phyloP scores from a whole-genome alignment of 371 early-diverging fungal genomes.

The Lichtheimia corymbifera region DNA sequence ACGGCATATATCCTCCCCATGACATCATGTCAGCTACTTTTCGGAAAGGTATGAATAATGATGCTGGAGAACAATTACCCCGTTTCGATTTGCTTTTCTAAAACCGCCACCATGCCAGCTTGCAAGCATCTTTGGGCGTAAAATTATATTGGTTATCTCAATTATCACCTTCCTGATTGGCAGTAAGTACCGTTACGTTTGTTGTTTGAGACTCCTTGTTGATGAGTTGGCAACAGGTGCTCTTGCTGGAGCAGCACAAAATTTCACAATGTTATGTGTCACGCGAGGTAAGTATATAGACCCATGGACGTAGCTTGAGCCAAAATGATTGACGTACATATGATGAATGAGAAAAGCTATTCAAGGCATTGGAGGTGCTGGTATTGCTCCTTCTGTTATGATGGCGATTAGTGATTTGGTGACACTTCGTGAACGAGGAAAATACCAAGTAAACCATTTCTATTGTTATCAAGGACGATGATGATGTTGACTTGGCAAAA shows the following conservation, averaged over 20 bases:
- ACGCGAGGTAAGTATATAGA: constrained; percentile 8
- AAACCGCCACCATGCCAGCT: constrained; percentile 23
- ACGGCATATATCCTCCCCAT: constrained; percentile 40
- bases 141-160: constrained; percentile 13
- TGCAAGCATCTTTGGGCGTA: constrained; percentile 10
- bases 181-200: constrained; percentile 10
- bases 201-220: neutral
- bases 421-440: constrained; percentile 55
- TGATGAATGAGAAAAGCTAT: constrained; percentile 39
- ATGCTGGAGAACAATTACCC: neutral
- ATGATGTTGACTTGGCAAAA: too few relatives aligned
- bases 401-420: constrained; percentile 67
- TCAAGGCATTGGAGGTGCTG: constrained; percentile 57
- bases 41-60: constrained; percentile 32
- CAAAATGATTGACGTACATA: constrained; percentile 10
- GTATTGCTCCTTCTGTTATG: constrained; percentile 54
- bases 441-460: constrained; percentile 45
- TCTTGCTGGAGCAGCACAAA: constrained; percentile 4
- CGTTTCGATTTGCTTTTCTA: too few relatives aligned
- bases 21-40: constrained; percentile 42
- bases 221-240: neutral
- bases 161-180: constrained; percentile 60
- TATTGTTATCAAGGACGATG: neutral
- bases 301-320: neutral
- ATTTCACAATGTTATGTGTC: constrained; percentile 5